Evolutionary conservation across 202 grass and related monocot genomes (phyloP), one percentile per base, ranked within the genome.

Genomic region (Carex sylvatica): DNA sequence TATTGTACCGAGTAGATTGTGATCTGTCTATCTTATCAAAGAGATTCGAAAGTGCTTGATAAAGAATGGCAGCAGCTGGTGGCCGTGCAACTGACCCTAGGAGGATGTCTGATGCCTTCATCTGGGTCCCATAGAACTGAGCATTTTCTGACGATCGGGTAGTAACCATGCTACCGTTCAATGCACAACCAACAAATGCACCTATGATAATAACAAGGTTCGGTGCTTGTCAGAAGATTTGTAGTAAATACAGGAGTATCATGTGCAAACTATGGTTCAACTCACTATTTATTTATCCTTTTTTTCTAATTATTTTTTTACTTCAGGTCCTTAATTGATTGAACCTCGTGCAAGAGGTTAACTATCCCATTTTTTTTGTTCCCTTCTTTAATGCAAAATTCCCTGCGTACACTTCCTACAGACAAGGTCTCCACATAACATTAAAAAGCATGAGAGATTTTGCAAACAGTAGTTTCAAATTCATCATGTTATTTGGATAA

Each of bases 121-220:
- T 63, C 23, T 91, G 83, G 52, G 83, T 87, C 9, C 91, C 94
- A 9, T 97, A 97, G 77, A 92, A 97, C 51, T 60, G 87, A 10
- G 91, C 88, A 74, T 97, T 97, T 79, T 97, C 94, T 12, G 89
- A 87, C 2, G 81, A 75, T 75, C 94, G 61, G 64, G 94, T 93
- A 12, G 91, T 90, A 52, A 93, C 91, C 68, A 97, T 80, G 86
- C 67, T 90, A 86, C 96, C 93, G 85, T 93, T 96, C 38, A 96
- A 61, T 4, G 89, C 91, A 81, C 94, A 97, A 72, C 94, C 94
- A 61, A 97, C 84, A 87, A 97, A 97, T 74, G 94, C 94, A 88
- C 91, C 94, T 66, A 63, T 44, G 47, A 22, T 82, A 58, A 62
- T 55, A 63, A 49, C 16, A 40, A 38, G 24, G 26, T 68, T 60